A percentile compares a stretch with the other conserved stretches of the same genome.
Conservation (phyloP, 2,329 filamentous ascomycete species). For the Lasiodiplodia hormozganensis region DNA sequence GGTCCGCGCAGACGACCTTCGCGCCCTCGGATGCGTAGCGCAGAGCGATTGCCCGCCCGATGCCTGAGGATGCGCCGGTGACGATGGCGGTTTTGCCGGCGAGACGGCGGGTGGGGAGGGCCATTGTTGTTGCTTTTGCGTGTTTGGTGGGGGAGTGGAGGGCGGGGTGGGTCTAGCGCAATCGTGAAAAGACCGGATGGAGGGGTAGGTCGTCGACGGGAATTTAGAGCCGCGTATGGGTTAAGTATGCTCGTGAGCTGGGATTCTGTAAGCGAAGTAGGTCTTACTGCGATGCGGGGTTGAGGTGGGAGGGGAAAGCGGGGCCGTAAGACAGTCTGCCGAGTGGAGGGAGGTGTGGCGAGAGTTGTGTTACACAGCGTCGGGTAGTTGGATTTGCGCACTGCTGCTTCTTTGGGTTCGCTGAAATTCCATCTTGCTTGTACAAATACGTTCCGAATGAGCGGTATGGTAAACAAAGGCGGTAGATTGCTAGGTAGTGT, state of each 20-base stretch:
- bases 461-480: too few species aligned
- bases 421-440: too few species aligned
- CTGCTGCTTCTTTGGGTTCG: too few species aligned
- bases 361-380: not conserved
- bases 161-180: too few species aligned
- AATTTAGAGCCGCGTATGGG: slow-evolving; percentile 18
- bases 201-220: not conserved
- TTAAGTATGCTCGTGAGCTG: not conserved
- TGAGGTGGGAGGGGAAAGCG: not conserved
- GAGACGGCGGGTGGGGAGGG: not conserved
- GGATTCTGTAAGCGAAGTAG: too few species aligned
- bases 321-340: slow-evolving; percentile 4
- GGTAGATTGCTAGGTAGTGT: too few species aligned
- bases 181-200: not conserved
- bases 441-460: too few species aligned
- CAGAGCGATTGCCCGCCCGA: slow-evolving; percentile 38
- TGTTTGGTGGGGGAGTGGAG: not conserved
- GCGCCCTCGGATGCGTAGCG: slow-evolving; percentile 32
- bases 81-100: slow-evolving; percentile 39
- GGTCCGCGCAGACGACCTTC: slow-evolving; percentile 34
- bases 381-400: too few species aligned
- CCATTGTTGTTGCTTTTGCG: not conserved
- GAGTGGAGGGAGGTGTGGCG: not conserved
- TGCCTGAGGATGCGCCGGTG: slow-evolving; percentile 43
- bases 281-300: not conserved